These are phyloP conservation scores for Usnea hakonensis DNA, from an alignment of 495 filamentous ascomycete species.

Conservation along the genomic window DNA sequence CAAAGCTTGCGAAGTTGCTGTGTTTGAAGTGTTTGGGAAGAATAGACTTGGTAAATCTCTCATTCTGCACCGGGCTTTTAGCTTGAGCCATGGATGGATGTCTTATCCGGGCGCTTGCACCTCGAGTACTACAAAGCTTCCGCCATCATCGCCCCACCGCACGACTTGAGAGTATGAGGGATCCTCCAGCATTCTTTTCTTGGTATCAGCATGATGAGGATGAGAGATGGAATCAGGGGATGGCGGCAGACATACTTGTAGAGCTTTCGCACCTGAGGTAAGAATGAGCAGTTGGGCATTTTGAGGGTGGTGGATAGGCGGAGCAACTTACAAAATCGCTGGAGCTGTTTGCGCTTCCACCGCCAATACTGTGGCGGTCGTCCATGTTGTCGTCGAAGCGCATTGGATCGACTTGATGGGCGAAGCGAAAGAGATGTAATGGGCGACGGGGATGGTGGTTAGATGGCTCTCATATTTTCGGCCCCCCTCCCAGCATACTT, in stretches of 20 bases:
- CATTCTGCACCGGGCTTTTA: slow-evolving; percentile 54
- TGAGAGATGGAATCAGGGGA: slow-evolving; percentile 6
- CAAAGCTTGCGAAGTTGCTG: slow-evolving; percentile 98
- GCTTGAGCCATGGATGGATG: neutral
- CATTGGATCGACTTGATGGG: slow-evolving; percentile 15
- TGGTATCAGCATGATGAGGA: slow-evolving; percentile 24
- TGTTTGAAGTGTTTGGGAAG: slow-evolving; percentile 99
- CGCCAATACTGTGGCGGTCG: slow-evolving; percentile 36
- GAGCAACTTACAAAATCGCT: slow-evolving; percentile 68
- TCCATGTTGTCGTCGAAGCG: slow-evolving; percentile 38
- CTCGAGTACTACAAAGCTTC: slow-evolving; percentile 97
- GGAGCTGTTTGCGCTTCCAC: slow-evolving; percentile 57
- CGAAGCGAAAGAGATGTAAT: neutral
- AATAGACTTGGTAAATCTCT: slow-evolving; percentile 96
- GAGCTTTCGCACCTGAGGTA: slow-evolving; percentile 82
- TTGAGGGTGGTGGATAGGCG: slow-evolving; percentile 3
- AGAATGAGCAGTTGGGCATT: slow-evolving; percentile 25
- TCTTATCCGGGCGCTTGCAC: slow-evolving; percentile 39
- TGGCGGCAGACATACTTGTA: slow-evolving; percentile 67
- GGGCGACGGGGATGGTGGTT: slow-evolving; percentile 9
- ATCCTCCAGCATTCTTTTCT: slow-evolving; percentile 90
- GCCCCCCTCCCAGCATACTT: neutral
- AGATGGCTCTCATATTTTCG: neutral
- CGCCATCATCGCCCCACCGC: slow-evolving; percentile 87
- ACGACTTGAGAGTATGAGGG: slow-evolving; percentile 87